phyloP scores from a whole-genome alignment of 768 basidiomycete species.

The Baorangia bicolor region DNA sequence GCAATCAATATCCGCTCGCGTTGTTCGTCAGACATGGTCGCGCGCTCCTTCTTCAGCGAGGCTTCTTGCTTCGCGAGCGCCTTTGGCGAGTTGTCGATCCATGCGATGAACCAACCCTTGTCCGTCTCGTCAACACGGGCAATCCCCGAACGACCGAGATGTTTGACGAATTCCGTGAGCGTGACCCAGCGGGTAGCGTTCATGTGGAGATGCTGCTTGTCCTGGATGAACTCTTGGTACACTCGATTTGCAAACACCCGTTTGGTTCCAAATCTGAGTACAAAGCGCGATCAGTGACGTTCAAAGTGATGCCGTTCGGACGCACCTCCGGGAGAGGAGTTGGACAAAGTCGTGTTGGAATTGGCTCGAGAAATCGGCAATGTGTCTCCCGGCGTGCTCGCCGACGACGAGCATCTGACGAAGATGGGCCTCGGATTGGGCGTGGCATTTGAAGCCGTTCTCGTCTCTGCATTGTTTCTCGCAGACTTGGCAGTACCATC shows the following conservation, averaged over 20 bases:
- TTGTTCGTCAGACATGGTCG: constrained; percentile 91
- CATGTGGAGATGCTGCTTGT: constrained; percentile 96
- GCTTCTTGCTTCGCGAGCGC: constrained; percentile 90
- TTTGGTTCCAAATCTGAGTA: constrained; percentile 81
- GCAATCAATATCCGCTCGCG: constrained; percentile 85
- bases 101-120: constrained; percentile 96
- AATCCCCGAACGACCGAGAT: constrained; percentile 81
- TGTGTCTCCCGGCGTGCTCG: constrained; percentile 89
- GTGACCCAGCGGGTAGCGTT: constrained; percentile 98
- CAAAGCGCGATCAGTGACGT: not conserved
- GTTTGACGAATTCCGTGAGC: constrained; percentile 91
- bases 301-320: not conserved
- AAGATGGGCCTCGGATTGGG: constrained; percentile 83
- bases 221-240: constrained; percentile 96
- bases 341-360: constrained; percentile 94
- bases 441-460: constrained; percentile 98
- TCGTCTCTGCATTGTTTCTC: constrained; percentile 98
- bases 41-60: constrained; percentile 86
- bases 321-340: constrained; percentile 79
- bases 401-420: constrained; percentile 98
- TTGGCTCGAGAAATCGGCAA: constrained; percentile 81
- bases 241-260: constrained; percentile 93
- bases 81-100: constrained; percentile 96
- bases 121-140: constrained; percentile 97
- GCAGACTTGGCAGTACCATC: constrained; percentile 99